Evolutionary conservation across 495 filamentous ascomycete species (phyloP).

Genomic region (Penicillium cinerascens): DNA sequence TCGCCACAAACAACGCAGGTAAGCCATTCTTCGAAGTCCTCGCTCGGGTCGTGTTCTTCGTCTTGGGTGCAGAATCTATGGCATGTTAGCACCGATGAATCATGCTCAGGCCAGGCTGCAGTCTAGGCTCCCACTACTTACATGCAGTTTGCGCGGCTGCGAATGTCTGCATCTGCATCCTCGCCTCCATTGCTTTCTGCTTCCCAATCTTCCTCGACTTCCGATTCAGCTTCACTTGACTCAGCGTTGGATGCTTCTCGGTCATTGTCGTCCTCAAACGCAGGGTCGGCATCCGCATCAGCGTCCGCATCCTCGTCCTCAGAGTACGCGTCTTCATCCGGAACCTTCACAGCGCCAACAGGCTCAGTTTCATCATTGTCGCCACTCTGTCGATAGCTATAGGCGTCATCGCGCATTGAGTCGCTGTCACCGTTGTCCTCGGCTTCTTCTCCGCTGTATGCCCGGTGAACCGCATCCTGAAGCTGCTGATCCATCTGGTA

Average conservation of each 20-base stretch:
- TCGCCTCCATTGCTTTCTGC: constrained; percentile 60
- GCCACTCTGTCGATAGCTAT: constrained; percentile 38
- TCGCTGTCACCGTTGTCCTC: constrained; percentile 43
- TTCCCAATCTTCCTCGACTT: constrained; percentile 65
- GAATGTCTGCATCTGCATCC: constrained; percentile 62
- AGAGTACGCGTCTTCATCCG: constrained; percentile 48
- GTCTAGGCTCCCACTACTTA: constrained; percentile 44
- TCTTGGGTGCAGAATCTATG: constrained; percentile 71
- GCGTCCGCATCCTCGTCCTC: constrained; percentile 37
- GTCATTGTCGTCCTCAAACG: constrained; percentile 38
- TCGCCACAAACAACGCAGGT: constrained; percentile 78
- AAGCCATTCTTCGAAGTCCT: constrained; percentile 84
- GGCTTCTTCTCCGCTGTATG: constrained; percentile 49
- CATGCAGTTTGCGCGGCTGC: constrained; percentile 61
- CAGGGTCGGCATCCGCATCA: constrained; percentile 45
- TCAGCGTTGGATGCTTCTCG: constrained; percentile 50
- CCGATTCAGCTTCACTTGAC: constrained; percentile 62
- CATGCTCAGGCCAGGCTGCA: not conserved
- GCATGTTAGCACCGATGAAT: constrained; percentile 19
- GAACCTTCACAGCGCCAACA: constrained; percentile 73
- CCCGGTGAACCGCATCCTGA: constrained; percentile 52
- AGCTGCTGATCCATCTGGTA: constrained; percentile 46
- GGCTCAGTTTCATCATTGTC: constrained; percentile 54
- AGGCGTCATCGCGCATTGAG: constrained; percentile 9
- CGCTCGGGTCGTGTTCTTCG: constrained; percentile 80